phyloP scores from a whole-genome alignment of 2,329 filamentous ascomycete species.

The Trichoderma semiorbis region DNA sequence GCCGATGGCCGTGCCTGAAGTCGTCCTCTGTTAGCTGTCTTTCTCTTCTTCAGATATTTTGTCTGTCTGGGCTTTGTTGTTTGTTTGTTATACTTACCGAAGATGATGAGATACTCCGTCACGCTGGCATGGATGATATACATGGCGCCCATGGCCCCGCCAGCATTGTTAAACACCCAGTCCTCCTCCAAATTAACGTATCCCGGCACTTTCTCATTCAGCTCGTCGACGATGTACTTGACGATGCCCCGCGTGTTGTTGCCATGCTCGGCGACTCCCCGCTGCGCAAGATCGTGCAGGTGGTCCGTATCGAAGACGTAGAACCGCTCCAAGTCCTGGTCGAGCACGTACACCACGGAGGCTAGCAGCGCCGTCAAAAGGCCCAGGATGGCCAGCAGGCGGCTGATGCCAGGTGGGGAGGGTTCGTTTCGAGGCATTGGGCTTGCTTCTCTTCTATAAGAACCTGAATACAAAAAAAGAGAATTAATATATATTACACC shows the following conservation, averaged over 20 bases:
- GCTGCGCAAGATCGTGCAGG: conserved; percentile 64
- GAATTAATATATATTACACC: neutral
- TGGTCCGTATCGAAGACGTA: conserved; percentile 72
- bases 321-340: conserved; percentile 59
- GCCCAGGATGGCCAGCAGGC: conserved; percentile 48
- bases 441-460: neutral
- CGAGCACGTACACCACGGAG: conserved; percentile 52
- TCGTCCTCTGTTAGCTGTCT: neutral
- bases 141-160: conserved; percentile 89
- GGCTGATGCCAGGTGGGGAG: conserved; percentile 28
- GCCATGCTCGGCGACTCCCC: conserved; percentile 65
- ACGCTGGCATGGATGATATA: conserved; percentile 84
- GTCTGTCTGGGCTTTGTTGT: too few relatives aligned
- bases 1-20: conserved; percentile 64
- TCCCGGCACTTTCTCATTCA: conserved; percentile 48
- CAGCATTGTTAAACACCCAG: conserved; percentile 91
- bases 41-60: neutral
- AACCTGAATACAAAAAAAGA: neutral
- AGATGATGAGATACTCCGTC: conserved; percentile 88
- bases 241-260: conserved; percentile 72
- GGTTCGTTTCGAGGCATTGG: conserved; percentile 22
- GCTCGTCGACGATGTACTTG: conserved; percentile 64
- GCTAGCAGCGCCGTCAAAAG: conserved; percentile 53
- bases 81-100: conserved; percentile 45
- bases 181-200: conserved; percentile 71